Percentiles rank a stretch among this genome's conserved stretches.
Conservation (phyloP, 371 early-diverging fungal species). For the Rhizopus stolonifer region DNA sequence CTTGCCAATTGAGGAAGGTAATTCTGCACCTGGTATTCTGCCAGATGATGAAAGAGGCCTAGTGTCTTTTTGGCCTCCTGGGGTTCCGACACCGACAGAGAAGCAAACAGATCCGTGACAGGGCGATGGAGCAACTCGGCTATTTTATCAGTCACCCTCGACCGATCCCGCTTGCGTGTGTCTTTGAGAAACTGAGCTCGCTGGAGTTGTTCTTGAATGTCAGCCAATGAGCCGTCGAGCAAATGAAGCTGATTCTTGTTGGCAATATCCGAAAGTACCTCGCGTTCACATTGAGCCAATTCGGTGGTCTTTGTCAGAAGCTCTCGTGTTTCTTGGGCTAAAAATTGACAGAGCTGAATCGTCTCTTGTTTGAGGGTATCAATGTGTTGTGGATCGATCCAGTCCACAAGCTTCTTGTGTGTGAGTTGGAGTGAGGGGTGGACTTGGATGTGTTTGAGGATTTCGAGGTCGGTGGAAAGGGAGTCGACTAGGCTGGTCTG, state of each 20-base stretch:
- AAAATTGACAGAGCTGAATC: conserved; percentile 14
- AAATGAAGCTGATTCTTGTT: conserved; percentile 29
- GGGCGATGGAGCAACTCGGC: conserved; percentile 27
- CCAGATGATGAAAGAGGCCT: conserved; percentile 62
- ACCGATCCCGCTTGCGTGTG: conserved; percentile 37
- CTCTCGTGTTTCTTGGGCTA: conserved; percentile 21
- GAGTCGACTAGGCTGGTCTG: conserved; percentile 24
- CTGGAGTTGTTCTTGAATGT: conserved; percentile 23
- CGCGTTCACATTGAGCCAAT: conserved; percentile 22
- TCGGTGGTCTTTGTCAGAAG: conserved; percentile 16
- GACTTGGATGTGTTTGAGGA: conserved; percentile 26
- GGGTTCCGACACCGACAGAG: conserved; percentile 2
- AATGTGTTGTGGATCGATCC: conserved; percentile 25
- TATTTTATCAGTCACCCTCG: conserved; percentile 33
- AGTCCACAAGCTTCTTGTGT: conserved; percentile 22
- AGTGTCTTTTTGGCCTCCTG: conserved; percentile 38
- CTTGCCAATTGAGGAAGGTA: conserved; percentile 51
- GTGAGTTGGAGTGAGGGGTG: conserved; percentile 23
- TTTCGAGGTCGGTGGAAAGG: conserved; percentile 23
- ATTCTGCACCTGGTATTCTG: conserved; percentile 62
- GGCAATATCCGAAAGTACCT: conserved; percentile 25
- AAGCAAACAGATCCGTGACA: conserved; percentile 13
- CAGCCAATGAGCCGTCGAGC: conserved; percentile 28
- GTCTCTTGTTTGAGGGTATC: conserved; percentile 16
- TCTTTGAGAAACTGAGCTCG: conserved; percentile 28